A percentile compares a stretch with the other conserved stretches of the same genome.
These are phyloP conservation scores for Trametes pubescens DNA, from an alignment of 1,284 basidiomycete species.

Conservation along the genomic window DNA sequence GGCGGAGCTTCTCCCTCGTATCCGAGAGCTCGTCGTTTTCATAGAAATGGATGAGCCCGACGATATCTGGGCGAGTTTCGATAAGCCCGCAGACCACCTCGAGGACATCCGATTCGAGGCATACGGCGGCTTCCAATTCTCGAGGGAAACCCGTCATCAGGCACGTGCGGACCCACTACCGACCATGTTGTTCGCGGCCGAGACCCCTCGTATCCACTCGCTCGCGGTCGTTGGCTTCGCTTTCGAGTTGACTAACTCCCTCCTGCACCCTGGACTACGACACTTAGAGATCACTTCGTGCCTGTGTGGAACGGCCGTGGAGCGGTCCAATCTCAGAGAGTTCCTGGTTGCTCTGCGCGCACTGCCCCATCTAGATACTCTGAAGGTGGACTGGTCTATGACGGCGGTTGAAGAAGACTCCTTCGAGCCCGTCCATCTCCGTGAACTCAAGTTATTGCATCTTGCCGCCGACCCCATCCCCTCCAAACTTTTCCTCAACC, in stretches of 20 bases:
- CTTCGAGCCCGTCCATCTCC: not conserved
- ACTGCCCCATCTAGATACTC: not conserved
- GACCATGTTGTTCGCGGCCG: too few species aligned
- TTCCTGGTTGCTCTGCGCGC: not conserved
- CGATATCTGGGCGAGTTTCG: too few species aligned
- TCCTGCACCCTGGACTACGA: not conserved
- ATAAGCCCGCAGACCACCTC: too few species aligned
- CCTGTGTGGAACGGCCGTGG: not conserved
- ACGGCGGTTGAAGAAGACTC: not conserved
- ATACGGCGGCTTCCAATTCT: too few species aligned
- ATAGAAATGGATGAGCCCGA: too few species aligned
- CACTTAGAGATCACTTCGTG: not conserved
- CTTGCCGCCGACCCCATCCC: too few species aligned
- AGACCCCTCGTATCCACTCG: not conserved
- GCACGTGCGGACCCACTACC: too few species aligned
- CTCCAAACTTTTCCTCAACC: too few species aligned
- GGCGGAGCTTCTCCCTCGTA: too few species aligned
- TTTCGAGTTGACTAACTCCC: not conserved
- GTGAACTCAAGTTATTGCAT: not conserved
- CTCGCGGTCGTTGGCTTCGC: not conserved
- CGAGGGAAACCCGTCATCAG: too few species aligned
- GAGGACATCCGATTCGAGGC: too few species aligned
- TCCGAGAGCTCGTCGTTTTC: too few species aligned
- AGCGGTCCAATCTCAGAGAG: not conserved
- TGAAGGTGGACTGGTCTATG: not conserved